phyloP scores from a whole-genome alignment of 1,139 yeast genomes.

The Arxiozyma heterogenica region DNA sequence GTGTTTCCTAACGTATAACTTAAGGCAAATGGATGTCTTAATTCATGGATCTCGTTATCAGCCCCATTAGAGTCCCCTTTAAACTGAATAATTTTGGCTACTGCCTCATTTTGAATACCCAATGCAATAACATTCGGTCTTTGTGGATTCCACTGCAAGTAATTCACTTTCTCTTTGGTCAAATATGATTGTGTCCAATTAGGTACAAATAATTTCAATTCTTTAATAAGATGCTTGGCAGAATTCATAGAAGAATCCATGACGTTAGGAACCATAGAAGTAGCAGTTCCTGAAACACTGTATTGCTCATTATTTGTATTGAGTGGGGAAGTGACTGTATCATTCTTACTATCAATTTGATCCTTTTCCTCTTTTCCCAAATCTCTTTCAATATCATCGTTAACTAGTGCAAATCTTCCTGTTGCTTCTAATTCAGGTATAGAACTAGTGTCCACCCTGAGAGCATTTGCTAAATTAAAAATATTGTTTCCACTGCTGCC shows the following conservation, averaged over 20 bases:
- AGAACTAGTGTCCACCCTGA: conserved; percentile 28
- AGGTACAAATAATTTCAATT: neutral
- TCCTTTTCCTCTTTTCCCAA: neutral
- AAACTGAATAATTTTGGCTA: conserved; percentile 30
- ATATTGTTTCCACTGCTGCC: neutral
- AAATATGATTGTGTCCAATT: neutral
- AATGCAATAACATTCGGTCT: conserved; percentile 31
- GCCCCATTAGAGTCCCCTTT: conserved; percentile 4
- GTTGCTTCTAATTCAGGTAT: conserved; percentile 27
- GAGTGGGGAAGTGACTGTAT: neutral
- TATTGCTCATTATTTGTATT: neutral
- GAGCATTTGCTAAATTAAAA: conserved; percentile 36
- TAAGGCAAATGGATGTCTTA: conserved; percentile 25
- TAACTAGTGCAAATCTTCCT: conserved; percentile 28
- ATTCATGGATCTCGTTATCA: conserved; percentile 8
- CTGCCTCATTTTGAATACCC: conserved; percentile 33
- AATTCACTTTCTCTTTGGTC: neutral
- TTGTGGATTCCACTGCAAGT: conserved; percentile 34
- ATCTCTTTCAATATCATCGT: conserved; percentile 11
- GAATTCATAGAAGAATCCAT: neutral
- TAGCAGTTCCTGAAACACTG: neutral
- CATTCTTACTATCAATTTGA: neutral
- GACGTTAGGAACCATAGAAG: neutral
- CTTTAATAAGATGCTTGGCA: neutral
- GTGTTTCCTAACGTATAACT: conserved; percentile 6